Conservation (phyloP, 192 early-diverging fungal genomes). For the Backusella westeae region DNA sequence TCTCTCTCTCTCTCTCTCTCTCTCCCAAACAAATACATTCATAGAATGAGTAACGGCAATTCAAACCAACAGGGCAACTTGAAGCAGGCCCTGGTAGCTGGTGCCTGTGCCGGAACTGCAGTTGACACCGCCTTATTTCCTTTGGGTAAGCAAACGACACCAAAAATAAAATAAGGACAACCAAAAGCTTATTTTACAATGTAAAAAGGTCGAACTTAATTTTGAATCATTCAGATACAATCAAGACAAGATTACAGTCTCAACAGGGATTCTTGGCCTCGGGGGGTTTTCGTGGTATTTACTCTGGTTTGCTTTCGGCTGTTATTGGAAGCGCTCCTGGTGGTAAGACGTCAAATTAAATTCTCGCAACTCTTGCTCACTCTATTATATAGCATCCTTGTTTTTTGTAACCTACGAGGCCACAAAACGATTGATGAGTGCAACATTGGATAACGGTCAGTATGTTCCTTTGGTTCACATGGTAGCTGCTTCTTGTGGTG, state of each 20-base stretch:
- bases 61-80: slow-evolving; percentile 29
- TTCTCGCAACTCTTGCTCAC: background rate
- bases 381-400: slow-evolving; percentile 55
- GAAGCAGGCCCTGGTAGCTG: slow-evolving; percentile 65
- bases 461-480: slow-evolving; percentile 77
- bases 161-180: background rate
- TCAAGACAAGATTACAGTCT: slow-evolving; percentile 95
- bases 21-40: background rate
- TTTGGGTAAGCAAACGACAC: slow-evolving; percentile 38
- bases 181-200: background rate
- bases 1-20: background rate
- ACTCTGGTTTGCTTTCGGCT: slow-evolving; percentile 85
- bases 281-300: slow-evolving; percentile 89
- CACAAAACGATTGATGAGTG: slow-evolving; percentile 56
- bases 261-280: slow-evolving; percentile 77
- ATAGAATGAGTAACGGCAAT: slow-evolving; percentile 12
- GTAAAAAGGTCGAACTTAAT: background rate
- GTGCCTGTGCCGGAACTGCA: slow-evolving; percentile 87
- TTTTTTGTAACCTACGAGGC: slow-evolving; percentile 95
- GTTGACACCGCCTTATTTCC: slow-evolving; percentile 95
- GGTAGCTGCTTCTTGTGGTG: slow-evolving; percentile 86
- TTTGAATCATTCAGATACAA: slow-evolving; percentile 62
- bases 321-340: slow-evolving; percentile 92
- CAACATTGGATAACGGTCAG: slow-evolving; percentile 37
- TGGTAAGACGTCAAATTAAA: slow-evolving; percentile 43